A percentile compares a stretch with the other conserved stretches of the same genome.
Evolutionary conservation across 148 eudicot genomes (phyloP).

Genomic region (Fagopyrum homotropicum): DNA sequence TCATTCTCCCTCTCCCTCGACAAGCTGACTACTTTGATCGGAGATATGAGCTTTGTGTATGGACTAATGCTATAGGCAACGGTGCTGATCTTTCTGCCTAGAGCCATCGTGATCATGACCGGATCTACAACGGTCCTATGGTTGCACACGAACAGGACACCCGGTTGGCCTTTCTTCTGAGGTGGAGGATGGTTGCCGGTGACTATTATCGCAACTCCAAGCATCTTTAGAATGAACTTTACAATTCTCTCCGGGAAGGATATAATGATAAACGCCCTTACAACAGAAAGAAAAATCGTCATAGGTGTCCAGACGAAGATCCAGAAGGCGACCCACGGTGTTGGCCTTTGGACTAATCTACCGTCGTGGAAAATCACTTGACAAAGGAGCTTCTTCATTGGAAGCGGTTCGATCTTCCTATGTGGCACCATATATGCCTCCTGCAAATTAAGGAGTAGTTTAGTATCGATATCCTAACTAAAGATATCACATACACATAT

Average conservation of each 20-base stretch:
- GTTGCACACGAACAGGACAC: constrained; percentile 52
- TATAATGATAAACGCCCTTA: constrained; percentile 38
- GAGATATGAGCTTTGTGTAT: constrained; percentile 51
- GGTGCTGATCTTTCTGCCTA: constrained; percentile 45
- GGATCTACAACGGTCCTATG: constrained; percentile 52
- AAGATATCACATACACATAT: too few relatives aligned
- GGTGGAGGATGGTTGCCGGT: constrained; percentile 60
- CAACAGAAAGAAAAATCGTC: constrained; percentile 35
- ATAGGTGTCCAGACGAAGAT: constrained; percentile 58
- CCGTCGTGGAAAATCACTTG: constrained; percentile 61
- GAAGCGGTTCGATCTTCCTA: constrained; percentile 34
- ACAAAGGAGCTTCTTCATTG: constrained; percentile 41
- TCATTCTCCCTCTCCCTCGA: constrained; percentile 51
- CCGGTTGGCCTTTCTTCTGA: constrained; percentile 31
- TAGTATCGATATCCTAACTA: too few relatives aligned
- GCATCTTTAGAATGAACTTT: constrained; percentile 32
- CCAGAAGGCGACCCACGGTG: constrained; percentile 40
- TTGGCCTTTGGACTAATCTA: constrained; percentile 47
- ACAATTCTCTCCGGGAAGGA: constrained; percentile 32
- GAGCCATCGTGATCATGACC: constrained; percentile 35
- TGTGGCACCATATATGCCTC: constrained; percentile 53
- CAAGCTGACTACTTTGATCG: constrained; percentile 50
- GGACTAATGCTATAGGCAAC: constrained; percentile 56
- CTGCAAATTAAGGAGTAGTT: constrained; percentile 10
- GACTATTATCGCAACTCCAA: constrained; percentile 42